Evolutionary conservation across 2,329 filamentous ascomycete species (phyloP).

Genomic region (Calycina marina): DNA sequence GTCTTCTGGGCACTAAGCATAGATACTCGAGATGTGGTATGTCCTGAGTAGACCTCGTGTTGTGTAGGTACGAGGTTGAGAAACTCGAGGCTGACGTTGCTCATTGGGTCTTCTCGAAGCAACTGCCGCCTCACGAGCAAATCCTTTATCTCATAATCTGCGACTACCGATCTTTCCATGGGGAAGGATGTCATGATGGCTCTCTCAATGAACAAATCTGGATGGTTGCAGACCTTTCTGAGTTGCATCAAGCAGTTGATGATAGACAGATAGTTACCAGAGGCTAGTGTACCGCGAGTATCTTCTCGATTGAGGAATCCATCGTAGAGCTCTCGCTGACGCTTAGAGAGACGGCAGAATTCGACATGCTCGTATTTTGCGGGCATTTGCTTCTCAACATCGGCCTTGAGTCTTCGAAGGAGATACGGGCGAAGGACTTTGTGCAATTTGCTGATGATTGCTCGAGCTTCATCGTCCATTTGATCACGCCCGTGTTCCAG

Average conservation of each 20-base stretch:
- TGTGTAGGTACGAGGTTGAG: conserved; percentile 64
- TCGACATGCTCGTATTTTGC: conserved; percentile 96
- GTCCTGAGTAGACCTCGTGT: conserved; percentile 48
- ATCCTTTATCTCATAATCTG: conserved; percentile 62
- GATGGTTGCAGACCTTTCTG: conserved; percentile 95
- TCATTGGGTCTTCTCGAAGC: conserved; percentile 46
- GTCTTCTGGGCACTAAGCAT: conserved; percentile 56
- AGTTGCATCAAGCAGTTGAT: conserved; percentile 98
- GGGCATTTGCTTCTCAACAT: conserved; percentile 98
- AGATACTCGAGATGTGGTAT: conserved; percentile 38
- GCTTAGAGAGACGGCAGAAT: conserved; percentile 86
- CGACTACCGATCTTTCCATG: conserved; percentile 65
- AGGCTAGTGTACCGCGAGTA: conserved; percentile 75
- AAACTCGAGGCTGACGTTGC: conserved; percentile 55
- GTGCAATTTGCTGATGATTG: conserved; percentile 85
- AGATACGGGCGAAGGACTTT: conserved; percentile 87
- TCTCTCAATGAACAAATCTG: conserved; percentile 88
- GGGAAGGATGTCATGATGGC: conserved; percentile 96
- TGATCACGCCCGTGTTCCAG: conserved; percentile 86
- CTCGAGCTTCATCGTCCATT: conserved; percentile 85
- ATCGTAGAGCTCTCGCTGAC: conserved; percentile 90
- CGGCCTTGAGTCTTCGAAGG: conserved; percentile 78
- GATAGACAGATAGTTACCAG: conserved; percentile 92
- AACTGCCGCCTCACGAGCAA: conserved; percentile 52
- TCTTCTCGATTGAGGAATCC: conserved; percentile 86